These are phyloP conservation scores for Cladosporium velox DNA, from an alignment of 2,329 filamentous ascomycete genomes.

Conservation along the genomic window DNA sequence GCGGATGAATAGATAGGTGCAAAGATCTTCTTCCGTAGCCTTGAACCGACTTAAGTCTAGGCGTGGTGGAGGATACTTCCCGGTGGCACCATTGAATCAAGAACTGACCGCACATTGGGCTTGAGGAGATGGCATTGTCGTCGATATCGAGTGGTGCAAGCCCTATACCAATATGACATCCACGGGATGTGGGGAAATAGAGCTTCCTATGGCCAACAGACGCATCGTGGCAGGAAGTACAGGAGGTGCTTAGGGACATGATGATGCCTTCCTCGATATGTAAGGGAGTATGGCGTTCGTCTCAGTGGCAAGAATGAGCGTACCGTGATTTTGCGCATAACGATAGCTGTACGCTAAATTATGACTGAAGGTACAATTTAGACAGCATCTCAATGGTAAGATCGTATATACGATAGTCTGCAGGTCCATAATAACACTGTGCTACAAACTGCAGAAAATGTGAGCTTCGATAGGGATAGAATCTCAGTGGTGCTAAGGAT, in stretches of 20 bases:
- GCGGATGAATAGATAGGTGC: slow-evolving; percentile 14
- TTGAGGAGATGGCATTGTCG: background rate
- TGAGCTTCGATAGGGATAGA: too few species aligned
- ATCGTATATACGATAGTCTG: background rate
- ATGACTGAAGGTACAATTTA: background rate
- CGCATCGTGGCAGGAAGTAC: background rate
- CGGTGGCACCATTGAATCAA: background rate
- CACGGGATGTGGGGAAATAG: background rate
- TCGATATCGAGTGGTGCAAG: background rate
- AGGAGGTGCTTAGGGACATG: background rate
- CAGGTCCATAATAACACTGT: too few species aligned
- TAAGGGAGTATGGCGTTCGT: background rate
- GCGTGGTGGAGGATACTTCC: slow-evolving; percentile 5
- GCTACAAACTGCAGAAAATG: too few species aligned
- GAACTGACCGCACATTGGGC: background rate
- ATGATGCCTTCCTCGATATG: background rate
- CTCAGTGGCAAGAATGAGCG: background rate
- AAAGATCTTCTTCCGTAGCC: slow-evolving; percentile 4
- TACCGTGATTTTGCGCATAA: background rate
- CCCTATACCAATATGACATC: background rate
- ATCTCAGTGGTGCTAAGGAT: background rate
- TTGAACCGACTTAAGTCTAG: background rate
- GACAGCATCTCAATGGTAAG: background rate
- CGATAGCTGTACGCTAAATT: background rate
- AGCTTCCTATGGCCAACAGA: background rate